Evolutionary conservation across 768 basidiomycete species (phyloP).

Genomic region (Hericium coralloides): DNA sequence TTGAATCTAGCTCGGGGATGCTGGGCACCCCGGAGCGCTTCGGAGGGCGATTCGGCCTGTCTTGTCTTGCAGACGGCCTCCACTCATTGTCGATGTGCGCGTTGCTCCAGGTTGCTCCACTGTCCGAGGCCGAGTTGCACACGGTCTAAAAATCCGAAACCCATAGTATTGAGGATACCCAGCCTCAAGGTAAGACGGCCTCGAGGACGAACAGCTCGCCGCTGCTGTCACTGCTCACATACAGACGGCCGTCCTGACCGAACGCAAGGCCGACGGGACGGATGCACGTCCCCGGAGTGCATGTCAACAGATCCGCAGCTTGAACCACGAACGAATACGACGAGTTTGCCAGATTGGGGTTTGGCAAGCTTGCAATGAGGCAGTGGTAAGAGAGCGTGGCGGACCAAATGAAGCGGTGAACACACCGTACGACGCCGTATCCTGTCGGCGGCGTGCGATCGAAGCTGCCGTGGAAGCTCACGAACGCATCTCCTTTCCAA

Average conservation of each 20-base stretch:
- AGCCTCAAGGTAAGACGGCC: neutral
- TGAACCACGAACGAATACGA: neutral
- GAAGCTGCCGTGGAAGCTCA: conserved; percentile 39
- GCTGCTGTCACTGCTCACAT: conserved; percentile 34
- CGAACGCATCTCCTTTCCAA: conserved; percentile 28
- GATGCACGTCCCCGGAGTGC: neutral
- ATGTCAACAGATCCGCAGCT: neutral
- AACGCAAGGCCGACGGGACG: conserved; percentile 31
- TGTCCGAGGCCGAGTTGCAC: too few species aligned
- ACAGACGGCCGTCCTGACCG: conserved; percentile 25
- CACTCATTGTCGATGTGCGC: too few species aligned
- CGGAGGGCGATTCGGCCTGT: too few species aligned
- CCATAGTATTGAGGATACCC: too few species aligned
- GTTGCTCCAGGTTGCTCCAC: too few species aligned
- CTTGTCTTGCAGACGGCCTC: too few species aligned
- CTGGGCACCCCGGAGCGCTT: too few species aligned
- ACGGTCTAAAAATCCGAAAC: too few species aligned
- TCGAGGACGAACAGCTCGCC: conserved; percentile 24
- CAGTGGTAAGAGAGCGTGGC: too few species aligned
- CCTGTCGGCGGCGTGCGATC: conserved; percentile 34
- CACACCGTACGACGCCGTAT: conserved; percentile 35
- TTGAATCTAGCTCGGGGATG: too few species aligned
- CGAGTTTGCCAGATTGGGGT: neutral
- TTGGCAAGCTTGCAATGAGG: neutral
- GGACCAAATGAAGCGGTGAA: conserved; percentile 5